phyloP scores from a whole-genome alignment of 2,329 filamentous ascomycete genomes.

The Colletotrichum costaricense region DNA sequence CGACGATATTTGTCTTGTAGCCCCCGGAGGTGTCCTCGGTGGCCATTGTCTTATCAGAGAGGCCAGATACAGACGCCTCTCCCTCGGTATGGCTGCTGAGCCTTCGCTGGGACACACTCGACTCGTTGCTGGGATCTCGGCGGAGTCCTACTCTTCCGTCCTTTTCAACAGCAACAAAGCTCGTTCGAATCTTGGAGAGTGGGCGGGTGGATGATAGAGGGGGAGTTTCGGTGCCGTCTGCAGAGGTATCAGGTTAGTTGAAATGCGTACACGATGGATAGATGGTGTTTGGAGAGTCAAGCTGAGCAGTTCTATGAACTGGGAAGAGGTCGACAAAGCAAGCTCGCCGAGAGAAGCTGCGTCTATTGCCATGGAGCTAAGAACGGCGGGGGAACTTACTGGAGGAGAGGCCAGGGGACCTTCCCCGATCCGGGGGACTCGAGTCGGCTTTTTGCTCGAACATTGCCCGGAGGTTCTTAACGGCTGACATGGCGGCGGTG shows the following conservation, averaged over 20 bases:
- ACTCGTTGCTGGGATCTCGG: slow-evolving; percentile 57
- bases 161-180: slow-evolving; percentile 79
- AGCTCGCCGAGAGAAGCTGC: background rate
- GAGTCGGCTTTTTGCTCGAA: slow-evolving; percentile 79
- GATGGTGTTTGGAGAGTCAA: background rate
- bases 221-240: slow-evolving; percentile 37
- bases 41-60: slow-evolving; percentile 29
- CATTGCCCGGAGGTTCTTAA: slow-evolving; percentile 82
- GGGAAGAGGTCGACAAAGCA: too few relatives aligned
- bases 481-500: slow-evolving; percentile 69
- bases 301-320: background rate
- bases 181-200: slow-evolving; percentile 80
- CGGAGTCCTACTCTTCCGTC: slow-evolving; percentile 67
- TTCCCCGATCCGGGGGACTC: slow-evolving; percentile 75
- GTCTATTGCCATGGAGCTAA: background rate
- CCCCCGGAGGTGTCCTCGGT: slow-evolving; percentile 45
- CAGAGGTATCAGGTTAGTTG: slow-evolving; percentile 11
- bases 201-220: slow-evolving; percentile 58
- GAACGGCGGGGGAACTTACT: slow-evolving; percentile 46
- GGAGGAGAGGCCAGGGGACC: slow-evolving; percentile 68
- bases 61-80: slow-evolving; percentile 41
- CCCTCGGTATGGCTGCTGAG: slow-evolving; percentile 50
- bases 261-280: background rate
- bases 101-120: slow-evolving; percentile 49
- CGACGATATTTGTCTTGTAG: slow-evolving; percentile 47